Conservation (phyloP, 768 basidiomycete species). For the Termitomyces sp. region DNA sequence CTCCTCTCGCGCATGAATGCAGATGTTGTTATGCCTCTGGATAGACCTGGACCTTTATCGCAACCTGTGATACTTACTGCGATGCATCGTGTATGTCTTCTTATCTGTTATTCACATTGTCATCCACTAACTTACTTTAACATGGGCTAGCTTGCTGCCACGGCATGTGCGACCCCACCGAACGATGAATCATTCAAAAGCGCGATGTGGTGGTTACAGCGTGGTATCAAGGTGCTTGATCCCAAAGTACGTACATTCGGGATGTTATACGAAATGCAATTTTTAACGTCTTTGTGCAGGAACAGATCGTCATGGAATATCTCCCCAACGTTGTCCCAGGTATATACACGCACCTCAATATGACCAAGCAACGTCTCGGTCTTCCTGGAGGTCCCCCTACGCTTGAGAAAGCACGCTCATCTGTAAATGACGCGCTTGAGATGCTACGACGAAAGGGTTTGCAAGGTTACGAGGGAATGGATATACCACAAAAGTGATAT, state of each 20-base stretch:
- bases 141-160: slow-evolving; percentile 56
- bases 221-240: slow-evolving; percentile 64
- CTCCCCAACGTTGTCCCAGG: slow-evolving; percentile 76
- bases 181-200: slow-evolving; percentile 79
- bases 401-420: slow-evolving; percentile 59
- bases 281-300: slow-evolving; percentile 32
- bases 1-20: slow-evolving; percentile 70
- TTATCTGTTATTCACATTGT: background rate
- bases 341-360: slow-evolving; percentile 70
- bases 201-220: slow-evolving; percentile 84
- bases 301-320: slow-evolving; percentile 79
- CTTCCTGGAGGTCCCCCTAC: slow-evolving; percentile 68
- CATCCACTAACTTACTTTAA: slow-evolving; percentile 5
- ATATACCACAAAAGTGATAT: slow-evolving; percentile 12
- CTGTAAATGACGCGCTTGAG: slow-evolving; percentile 71
- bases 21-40: slow-evolving; percentile 75
- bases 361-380: slow-evolving; percentile 73
- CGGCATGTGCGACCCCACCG: slow-evolving; percentile 72
- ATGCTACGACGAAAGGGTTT: slow-evolving; percentile 48
- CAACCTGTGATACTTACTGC: slow-evolving; percentile 83
- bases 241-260: slow-evolving; percentile 47
- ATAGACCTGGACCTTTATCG: slow-evolving; percentile 63
- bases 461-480: slow-evolving; percentile 17
- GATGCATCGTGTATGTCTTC: slow-evolving; percentile 65
- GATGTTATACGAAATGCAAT: background rate